These are phyloP conservation scores for Iris macrosiphon DNA, from an alignment of 106 monocot species.

Conservation along the genomic window DNA sequence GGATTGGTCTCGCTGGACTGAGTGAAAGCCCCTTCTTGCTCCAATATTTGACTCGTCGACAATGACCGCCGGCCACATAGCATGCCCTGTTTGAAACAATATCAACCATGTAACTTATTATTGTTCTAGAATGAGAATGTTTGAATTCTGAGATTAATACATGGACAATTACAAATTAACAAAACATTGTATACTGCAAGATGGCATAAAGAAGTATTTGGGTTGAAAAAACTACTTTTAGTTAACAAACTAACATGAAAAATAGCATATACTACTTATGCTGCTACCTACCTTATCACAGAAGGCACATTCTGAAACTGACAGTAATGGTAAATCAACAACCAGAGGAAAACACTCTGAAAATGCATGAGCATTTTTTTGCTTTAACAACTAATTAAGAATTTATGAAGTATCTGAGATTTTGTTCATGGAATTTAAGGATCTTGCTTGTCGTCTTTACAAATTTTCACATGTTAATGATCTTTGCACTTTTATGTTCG, in stretches of 20 bases:
- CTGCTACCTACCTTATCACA: neutral
- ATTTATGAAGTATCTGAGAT: too few relatives aligned
- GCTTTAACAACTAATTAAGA: too few relatives aligned
- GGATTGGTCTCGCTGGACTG: slow-evolving; percentile 35
- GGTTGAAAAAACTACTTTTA: slow-evolving; percentile 1
- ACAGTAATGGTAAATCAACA: too few relatives aligned
- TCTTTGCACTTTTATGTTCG: too few relatives aligned
- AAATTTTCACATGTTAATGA: too few relatives aligned
- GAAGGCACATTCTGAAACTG: neutral
- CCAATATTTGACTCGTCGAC: slow-evolving; percentile 59
- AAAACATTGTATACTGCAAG: neutral
- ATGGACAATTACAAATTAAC: neutral
- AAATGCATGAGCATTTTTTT: too few relatives aligned
- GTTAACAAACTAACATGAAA: neutral
- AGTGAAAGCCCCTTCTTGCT: slow-evolving; percentile 36
- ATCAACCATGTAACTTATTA: neutral
- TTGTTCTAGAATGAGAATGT: neutral
- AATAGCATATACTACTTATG: neutral
- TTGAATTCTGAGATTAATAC: neutral
- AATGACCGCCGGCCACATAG: slow-evolving; percentile 93
- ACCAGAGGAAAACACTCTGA: too few relatives aligned
- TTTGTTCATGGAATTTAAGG: too few relatives aligned
- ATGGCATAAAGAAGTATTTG: too few relatives aligned
- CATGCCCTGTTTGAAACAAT: slow-evolving; percentile 68
- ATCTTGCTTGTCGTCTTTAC: too few relatives aligned